Base-by-base conservation (phyloP, 257 asterid species). In the Asclepias syriaca region DNA sequence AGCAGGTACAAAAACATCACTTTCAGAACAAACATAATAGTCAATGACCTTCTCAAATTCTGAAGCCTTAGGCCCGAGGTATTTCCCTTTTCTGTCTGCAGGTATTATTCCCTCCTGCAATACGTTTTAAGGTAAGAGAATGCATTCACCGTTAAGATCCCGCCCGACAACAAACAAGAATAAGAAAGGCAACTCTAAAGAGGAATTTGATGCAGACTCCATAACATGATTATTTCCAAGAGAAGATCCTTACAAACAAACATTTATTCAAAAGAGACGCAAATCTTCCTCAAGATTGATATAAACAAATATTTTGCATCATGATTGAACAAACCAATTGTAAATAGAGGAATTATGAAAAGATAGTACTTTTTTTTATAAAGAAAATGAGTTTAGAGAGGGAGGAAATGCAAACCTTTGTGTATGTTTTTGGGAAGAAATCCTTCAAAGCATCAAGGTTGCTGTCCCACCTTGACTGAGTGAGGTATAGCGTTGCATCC, bases 401-500 rank as follows among this genome's bases (percentile, higher is more conserved):
- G 46, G 56, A 65, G 55, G 6, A 60, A 64, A 57, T 58, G 11
- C 74, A 21, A 68, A 92, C 98, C 98, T 90, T 90, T 8, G 97
- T 90, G 71, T 90, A 90, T 39, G 90, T 87, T 82, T 85, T 90
- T 4, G 96, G 96, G 80, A 88, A 92, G 84, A 84, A 76, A 70
- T 90, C 92, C 85, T 88, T 90, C 27, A 90, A 77, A 58, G 84
- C 75, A 13, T 90, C 89, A 8, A 92, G 97, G 82, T 91, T 87
- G 84, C 89, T 85, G 50, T 88, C 95, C 98, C 97, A 90, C 77
- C 84, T 84, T 6, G 96, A 81, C 75, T 92, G 97, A 39, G 97
- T 92, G 70, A 92, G 88, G 58, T 92, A 92, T 40, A 92, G 80
- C 1, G 89, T 87, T 11, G 93, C 86, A 77, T 87, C 98, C 83